Evolutionary conservation across 805 yeast species (phyloP).

Genomic region (Metschnikowia kunwiensis): DNA sequence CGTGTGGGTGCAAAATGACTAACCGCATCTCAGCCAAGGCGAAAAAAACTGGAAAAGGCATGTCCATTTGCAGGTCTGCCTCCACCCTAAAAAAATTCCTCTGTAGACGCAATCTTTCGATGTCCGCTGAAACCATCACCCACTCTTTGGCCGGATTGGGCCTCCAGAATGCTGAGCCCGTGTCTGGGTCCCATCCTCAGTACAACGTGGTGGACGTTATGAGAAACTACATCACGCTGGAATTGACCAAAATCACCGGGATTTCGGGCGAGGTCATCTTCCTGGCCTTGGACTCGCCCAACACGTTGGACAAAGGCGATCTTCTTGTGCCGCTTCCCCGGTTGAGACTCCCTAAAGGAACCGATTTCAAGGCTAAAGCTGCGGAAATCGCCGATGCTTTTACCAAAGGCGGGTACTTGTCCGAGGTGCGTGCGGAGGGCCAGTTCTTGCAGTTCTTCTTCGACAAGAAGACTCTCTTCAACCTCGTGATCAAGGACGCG

Average conservation of each 20-base stretch:
- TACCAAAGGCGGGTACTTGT: constrained; percentile 66
- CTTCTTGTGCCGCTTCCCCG: constrained; percentile 90
- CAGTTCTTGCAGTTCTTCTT: constrained; percentile 89
- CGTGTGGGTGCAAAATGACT: constrained; percentile 10
- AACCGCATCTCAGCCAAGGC: constrained; percentile 6
- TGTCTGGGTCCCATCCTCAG: constrained; percentile 67
- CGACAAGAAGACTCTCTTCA: constrained; percentile 60
- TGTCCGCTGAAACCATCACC: constrained; percentile 31
- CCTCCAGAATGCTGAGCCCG: constrained; percentile 27
- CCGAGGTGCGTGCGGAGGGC: constrained; percentile 77
- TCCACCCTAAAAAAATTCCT: constrained; percentile 3
- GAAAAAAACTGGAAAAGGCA: constrained; percentile 2
- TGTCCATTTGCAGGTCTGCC: constrained; percentile 12
- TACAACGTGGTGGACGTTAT: constrained; percentile 80
- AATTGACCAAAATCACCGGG: constrained; percentile 68
- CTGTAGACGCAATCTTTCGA: constrained; percentile 9
- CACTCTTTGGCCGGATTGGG: constrained; percentile 36
- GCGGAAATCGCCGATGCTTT: constrained; percentile 74
- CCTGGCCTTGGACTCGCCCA: constrained; percentile 86
- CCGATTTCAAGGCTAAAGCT: constrained; percentile 73
- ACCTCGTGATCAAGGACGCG: constrained; percentile 66
- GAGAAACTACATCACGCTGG: constrained; percentile 84
- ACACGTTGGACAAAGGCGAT: constrained; percentile 87
- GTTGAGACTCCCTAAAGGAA: constrained; percentile 63
- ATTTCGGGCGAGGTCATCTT: constrained; percentile 68